A percentile compares a stretch with the other conserved stretches of the same genome.
These are phyloP conservation scores for Coniosporium apollinis DNA, from an alignment of 495 filamentous ascomycete genomes.

Conservation along the genomic window DNA sequence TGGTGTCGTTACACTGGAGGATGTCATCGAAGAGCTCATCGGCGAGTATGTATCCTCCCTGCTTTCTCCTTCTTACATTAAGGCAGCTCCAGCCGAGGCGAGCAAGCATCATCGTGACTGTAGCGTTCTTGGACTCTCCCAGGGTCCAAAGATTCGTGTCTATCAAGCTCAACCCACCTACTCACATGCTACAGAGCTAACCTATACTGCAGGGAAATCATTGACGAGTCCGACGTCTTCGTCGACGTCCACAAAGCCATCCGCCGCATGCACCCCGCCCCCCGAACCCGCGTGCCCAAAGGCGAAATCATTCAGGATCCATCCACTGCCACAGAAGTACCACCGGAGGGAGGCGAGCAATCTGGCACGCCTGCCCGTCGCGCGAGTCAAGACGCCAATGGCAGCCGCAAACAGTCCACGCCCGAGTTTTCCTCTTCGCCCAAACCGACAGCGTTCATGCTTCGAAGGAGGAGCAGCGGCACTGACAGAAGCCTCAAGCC, in stretches of 20 bases:
- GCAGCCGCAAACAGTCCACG: constrained; percentile 5
- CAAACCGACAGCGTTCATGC: constrained; percentile 28
- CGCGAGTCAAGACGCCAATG: neutral
- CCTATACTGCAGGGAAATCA: constrained; percentile 29
- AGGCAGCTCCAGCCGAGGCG: neutral
- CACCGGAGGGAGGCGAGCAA: constrained; percentile 13
- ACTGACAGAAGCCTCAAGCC: constrained; percentile 8
- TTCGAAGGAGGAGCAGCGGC: constrained; percentile 24
- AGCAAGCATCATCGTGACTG: no score
- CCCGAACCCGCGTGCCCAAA: constrained; percentile 42
- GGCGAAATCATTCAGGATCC: constrained; percentile 29
- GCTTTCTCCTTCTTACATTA: constrained; percentile 24
- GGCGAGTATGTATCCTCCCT: constrained; percentile 63
- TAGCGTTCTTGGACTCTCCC: no score
- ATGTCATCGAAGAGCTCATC: constrained; percentile 96
- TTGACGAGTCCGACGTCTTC: constrained; percentile 87
- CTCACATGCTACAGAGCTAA: no score
- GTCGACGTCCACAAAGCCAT: constrained; percentile 96
- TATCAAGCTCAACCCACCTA: no score
- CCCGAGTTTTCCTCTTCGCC: constrained; percentile 6
- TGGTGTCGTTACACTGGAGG: constrained; percentile 88
- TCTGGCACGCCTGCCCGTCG: constrained; percentile 24
- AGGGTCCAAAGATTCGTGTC: no score
- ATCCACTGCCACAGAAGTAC: constrained; percentile 2
- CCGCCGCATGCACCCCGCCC: constrained; percentile 54